Evolutionary conservation across 371 early-diverging fungal species (phyloP), one percentile per base, ranked within the genome.

Genomic region (Mucor lusitanicus): DNA sequence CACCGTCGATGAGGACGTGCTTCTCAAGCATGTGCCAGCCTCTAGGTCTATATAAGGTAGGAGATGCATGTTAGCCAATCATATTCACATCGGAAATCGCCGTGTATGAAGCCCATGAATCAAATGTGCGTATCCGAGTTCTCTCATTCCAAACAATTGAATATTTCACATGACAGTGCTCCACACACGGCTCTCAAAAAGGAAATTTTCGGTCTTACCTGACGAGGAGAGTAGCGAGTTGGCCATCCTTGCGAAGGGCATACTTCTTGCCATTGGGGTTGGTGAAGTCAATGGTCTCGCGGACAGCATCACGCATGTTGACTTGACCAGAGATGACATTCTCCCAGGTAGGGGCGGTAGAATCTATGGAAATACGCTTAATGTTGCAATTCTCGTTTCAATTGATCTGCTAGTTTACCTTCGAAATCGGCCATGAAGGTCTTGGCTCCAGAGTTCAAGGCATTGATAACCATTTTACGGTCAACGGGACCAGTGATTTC

Each of bases 341-440:
- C 55, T 90, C 90, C 95, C 96, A 97, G 28, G 97, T 96, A 25
- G 97, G 97, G 7, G 94, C 85, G 79, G 88, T 95, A 46, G 97
- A 97, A 81, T 97, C 97, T 91, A 76, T 40, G 35, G 3, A 23
- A 37, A 67, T 59, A 46, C 1, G n/a, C 21, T 40, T 46, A 21
- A 21, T n/a, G n/a, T 8, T 19, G 11, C 11, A 58, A 46, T 33
- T 35, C 32, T 15, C 17, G 50, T 50, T 7, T 50, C 19, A 50
- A 37, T 54, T 27, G 37, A 23, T 19, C n/a, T n/a, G 6, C 42
- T 42, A 30, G 11, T 64, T 83, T 83, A 90, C 92, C 93, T 87
- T 97, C 98, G 75, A 97, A 96, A 77, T 97, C 98, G 25, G 98
- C 98, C 98, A 97, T 97, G 81, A 91, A 97, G 53, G 95, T 95